Evolutionary conservation across 73 alveolate species (phyloP).

Genomic region (Paramecium primaurelia): DNA sequence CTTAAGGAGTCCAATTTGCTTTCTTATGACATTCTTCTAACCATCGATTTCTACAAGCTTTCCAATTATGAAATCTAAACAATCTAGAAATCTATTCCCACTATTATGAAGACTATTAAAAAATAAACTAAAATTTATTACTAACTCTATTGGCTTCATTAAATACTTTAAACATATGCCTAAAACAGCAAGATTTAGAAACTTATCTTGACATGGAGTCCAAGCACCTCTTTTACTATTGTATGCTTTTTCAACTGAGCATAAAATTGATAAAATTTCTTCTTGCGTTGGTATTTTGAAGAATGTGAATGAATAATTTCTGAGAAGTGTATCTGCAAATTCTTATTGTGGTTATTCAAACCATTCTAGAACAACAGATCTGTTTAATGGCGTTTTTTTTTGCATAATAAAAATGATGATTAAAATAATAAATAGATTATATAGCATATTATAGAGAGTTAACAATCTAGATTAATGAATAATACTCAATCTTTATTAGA

Average conservation of each 20-base stretch:
- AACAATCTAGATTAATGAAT: not conserved
- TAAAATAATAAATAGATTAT: not conserved
- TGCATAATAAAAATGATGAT: not conserved
- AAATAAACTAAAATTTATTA: not conserved
- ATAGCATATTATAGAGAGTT: not conserved
- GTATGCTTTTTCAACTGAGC: not conserved
- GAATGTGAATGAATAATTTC: not conserved
- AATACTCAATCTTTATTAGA: not conserved
- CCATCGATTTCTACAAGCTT: slow-evolving; percentile 39
- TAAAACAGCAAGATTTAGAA: not conserved
- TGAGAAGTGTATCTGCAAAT: not conserved
- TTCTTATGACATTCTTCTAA: not conserved
- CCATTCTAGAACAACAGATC: not conserved
- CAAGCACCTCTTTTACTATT: not conserved
- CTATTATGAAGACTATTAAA: not conserved
- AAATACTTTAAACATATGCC: not conserved
- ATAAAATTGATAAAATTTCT: not conserved
- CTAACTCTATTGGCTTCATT: not conserved
- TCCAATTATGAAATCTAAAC: slow-evolving; percentile 34
- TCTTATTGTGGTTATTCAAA: not conserved
- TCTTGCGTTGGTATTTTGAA: not conserved
- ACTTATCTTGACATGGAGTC: not conserved
- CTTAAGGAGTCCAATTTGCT: slow-evolving; percentile 1
- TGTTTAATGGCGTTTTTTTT: not conserved
- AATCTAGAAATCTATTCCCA: slow-evolving; percentile 26